Evolutionary conservation across 169 alveolate genomes (phyloP).

Genomic region (Cryptosporidium bovis): DNA sequence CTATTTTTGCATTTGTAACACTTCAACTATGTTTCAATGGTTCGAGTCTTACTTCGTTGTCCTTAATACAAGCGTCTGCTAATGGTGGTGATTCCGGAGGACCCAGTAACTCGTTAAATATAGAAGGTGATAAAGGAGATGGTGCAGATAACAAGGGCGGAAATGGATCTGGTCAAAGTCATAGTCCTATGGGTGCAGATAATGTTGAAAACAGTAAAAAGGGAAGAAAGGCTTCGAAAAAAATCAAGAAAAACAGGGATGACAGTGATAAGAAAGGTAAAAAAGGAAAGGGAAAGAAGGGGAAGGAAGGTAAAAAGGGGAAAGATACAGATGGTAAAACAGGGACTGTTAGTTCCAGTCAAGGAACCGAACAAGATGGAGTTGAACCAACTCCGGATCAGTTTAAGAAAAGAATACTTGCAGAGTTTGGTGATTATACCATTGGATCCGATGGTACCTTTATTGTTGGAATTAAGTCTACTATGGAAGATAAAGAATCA

Average conservation of each 20-base stretch:
- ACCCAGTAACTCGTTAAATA: no score
- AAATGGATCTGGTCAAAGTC: not conserved
- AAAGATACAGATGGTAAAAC: not conserved
- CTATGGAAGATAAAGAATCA: not conserved
- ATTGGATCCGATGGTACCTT: not conserved
- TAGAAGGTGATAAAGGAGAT: not conserved
- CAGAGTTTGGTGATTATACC: not conserved
- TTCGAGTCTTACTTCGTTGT: not conserved
- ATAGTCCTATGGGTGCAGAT: not conserved
- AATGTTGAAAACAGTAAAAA: not conserved
- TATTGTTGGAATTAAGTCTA: not conserved
- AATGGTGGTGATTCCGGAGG: not conserved
- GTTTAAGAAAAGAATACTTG: not conserved
- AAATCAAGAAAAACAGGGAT: no score
- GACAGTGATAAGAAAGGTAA: not conserved
- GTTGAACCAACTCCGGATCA: not conserved
- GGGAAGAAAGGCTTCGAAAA: no score
- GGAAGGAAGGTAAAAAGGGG: not conserved
- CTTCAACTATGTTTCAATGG: not conserved
- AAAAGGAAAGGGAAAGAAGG: not conserved
- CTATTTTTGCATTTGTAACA: not conserved
- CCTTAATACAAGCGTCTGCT: conserved; percentile 3
- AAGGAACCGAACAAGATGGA: not conserved
- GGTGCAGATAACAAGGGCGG: not conserved
- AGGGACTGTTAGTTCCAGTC: not conserved